These are phyloP conservation scores for Mycena vulgaris DNA, from an alignment of 768 basidiomycete genomes.

Conservation along the genomic window DNA sequence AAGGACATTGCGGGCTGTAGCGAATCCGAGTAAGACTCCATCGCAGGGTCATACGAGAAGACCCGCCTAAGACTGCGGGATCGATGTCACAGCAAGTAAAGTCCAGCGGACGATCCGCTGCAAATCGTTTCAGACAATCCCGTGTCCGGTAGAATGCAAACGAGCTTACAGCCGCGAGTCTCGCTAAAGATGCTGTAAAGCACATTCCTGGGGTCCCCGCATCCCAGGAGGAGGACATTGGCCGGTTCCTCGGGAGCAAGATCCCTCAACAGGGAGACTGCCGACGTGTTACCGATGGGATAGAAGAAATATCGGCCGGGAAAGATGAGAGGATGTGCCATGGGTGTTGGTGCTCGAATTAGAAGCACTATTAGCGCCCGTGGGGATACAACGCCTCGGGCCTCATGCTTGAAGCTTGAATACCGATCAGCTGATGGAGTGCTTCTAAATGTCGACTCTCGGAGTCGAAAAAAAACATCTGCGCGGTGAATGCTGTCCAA, in stretches of 20 bases:
- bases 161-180: conserved; percentile 41
- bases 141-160: no score
- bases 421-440: no score
- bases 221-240: conserved; percentile 67
- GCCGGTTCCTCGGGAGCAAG: conserved; percentile 64
- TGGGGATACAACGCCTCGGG: not conserved
- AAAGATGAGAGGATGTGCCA: conserved; percentile 64
- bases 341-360: conserved; percentile 31
- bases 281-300: conserved; percentile 72
- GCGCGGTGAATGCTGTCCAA: no score
- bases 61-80: conserved; percentile 61
- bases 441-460: no score
- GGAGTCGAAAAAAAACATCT: no score
- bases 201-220: conserved; percentile 71
- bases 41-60: not conserved
- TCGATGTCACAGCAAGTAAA: conserved; percentile 69
- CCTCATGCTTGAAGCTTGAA: no score
- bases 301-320: conserved; percentile 67
- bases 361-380: not conserved
- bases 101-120: conserved; percentile 54
- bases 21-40: not conserved
- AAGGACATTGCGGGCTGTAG: conserved; percentile 63
- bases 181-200: conserved; percentile 63
- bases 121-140: no score
- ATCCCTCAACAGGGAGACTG: conserved; percentile 63